Base-by-base conservation (phyloP, 345 rosid genomes). In the Psidium guajava region DNA sequence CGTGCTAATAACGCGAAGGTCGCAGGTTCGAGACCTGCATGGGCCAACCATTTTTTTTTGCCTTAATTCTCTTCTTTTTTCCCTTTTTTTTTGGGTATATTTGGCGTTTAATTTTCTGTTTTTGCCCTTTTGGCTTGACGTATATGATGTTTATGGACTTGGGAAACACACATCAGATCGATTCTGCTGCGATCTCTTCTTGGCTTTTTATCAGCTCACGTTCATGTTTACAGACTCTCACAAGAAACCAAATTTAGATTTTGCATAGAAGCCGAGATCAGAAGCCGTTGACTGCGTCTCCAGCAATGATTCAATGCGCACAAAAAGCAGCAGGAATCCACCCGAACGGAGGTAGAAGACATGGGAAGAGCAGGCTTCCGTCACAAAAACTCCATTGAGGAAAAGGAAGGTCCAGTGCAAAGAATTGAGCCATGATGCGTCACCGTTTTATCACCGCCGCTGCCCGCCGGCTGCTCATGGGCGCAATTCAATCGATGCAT, bases 1-100 rank as follows among this genome's bases (percentile, higher is more conserved):
- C 93, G 93, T 94, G 96, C 94, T 94, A 96, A 94, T 95, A 92
- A 95, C 96, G 96, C 97, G 94, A 95, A 93, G 95, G 98, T 94
- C 92, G 92, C 91, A 88, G 87, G 93, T 91, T 91, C 88, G 89
- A 91, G 82, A 92, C 91, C 90, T 90, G 92, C 87, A 91, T 90
- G 91, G 91, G 91, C 93, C 92, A 90, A 0, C 1, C 18, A 6
- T 18, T 54, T 16, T 18, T 16, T 18, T 13, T 1, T 59, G 0
- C 0, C 10, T 27, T 7, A 1, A 4, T 61, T 14, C 40, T 0
- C 6, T 27, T 3, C 15, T 15, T 16, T 3, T 25, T 9, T 6
- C 28, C 6, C 0, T 27, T 61, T 6, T 15, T 27, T 21, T 15
- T 28, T 27, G 0, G 6, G 25, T 11, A 57, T 25, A 57, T 61